Conservation (phyloP, 1,139 yeast genomes). For the Meyerozyma elateridarum region DNA sequence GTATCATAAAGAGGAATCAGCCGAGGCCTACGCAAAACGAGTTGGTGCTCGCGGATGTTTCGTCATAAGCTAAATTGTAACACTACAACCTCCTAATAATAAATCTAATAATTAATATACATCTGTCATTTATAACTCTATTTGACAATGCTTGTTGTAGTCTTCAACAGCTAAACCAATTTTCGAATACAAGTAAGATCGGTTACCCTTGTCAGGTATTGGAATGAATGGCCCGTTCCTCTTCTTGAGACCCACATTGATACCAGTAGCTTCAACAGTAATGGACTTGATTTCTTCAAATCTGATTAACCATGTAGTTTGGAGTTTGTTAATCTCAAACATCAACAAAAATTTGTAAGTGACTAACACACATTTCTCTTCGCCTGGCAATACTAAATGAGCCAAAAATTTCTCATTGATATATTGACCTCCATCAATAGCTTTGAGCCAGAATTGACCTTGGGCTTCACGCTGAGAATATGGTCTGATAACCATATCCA, state of each 20-base stretch:
- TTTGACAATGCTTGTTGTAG: slow-evolving; percentile 61
- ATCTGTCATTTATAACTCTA: slow-evolving; percentile 20
- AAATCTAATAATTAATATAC: not conserved
- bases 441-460: slow-evolving; percentile 90
- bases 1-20: slow-evolving; percentile 44
- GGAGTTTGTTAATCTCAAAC: slow-evolving; percentile 59
- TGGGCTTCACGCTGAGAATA: slow-evolving; percentile 83
- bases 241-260: slow-evolving; percentile 59
- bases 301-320: slow-evolving; percentile 60
- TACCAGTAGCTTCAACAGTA: slow-evolving; percentile 75
- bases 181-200: slow-evolving; percentile 64
- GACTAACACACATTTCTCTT: slow-evolving; percentile 70
- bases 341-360: slow-evolving; percentile 70
- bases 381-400: slow-evolving; percentile 78
- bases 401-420: slow-evolving; percentile 76
- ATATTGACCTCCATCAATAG: slow-evolving; percentile 74
- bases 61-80: too few relatives aligned
- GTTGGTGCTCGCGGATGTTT: not conserved
- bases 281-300: slow-evolving; percentile 64
- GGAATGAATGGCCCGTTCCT: slow-evolving; percentile 75
- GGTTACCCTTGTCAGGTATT: slow-evolving; percentile 60
- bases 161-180: slow-evolving; percentile 80
- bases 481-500: slow-evolving; percentile 67
- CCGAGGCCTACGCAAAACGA: slow-evolving; percentile 23
- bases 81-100: too few relatives aligned